A percentile compares a stretch with the other conserved stretches of the same genome.
These are phyloP conservation scores for Colletotrichum sp. DNA, from an alignment of 2,329 filamentous ascomycete genomes.

Conservation along the genomic window DNA sequence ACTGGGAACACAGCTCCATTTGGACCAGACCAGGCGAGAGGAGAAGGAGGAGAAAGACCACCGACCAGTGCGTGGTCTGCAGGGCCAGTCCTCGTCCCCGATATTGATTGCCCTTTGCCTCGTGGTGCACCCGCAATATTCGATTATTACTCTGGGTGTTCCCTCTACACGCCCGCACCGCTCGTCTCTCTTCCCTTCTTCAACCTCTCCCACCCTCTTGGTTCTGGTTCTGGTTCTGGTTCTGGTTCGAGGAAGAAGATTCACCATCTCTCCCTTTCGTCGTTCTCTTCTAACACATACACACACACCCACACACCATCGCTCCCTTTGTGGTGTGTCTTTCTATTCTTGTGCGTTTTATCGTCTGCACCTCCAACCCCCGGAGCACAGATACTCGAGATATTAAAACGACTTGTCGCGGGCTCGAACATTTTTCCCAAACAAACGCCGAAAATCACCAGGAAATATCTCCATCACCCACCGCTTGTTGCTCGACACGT, in stretches of 20 bases:
- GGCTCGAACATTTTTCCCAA: constrained; percentile 13
- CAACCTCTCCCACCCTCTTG: constrained; percentile 1
- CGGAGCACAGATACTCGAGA: neutral
- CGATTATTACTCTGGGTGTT: constrained; percentile 4
- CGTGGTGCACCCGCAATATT: constrained; percentile 6
- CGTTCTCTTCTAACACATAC: neutral
- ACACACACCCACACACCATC: neutral
- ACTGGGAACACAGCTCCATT: neutral
- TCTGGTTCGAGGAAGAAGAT: constrained; percentile 4
- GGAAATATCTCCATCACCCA: neutral
- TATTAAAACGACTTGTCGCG: constrained; percentile 3
- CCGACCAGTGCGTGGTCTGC: neutral
- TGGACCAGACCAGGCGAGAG: neutral
- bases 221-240: neutral
- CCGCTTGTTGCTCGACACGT: constrained; percentile 6
- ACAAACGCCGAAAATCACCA: neutral
- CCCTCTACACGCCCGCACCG: constrained; percentile 3
- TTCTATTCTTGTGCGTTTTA: constrained; percentile 4
- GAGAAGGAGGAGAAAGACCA: neutral
- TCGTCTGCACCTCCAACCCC: neutral
- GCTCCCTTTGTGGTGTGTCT: constrained; percentile 14
- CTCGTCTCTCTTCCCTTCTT: neutral
- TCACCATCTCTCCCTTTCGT: neutral
- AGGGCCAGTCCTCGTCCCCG: neutral
- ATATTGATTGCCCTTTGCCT: neutral